phyloP scores from a whole-genome alignment of 768 basidiomycete genomes.

The Cyathus striatus region DNA sequence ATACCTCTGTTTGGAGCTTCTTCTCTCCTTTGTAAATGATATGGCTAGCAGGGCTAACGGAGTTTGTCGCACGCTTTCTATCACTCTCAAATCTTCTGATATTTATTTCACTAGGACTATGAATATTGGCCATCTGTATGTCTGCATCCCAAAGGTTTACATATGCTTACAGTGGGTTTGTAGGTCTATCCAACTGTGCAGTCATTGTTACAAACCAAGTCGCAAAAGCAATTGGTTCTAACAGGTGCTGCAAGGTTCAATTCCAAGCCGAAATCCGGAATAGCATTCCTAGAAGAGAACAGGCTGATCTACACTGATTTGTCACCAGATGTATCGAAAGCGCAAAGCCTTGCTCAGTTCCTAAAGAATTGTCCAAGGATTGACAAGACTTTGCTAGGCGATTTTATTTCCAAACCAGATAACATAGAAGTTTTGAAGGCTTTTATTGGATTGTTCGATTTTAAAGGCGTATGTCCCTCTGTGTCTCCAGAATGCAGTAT shows the following conservation, averaged over 20 bases:
- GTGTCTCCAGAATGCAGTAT: not conserved
- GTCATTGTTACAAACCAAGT: constrained; percentile 63
- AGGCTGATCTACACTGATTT: constrained; percentile 76
- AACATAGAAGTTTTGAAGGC: constrained; percentile 80
- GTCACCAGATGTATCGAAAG: constrained; percentile 47
- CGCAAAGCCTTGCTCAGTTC: constrained; percentile 76
- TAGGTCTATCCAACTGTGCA: constrained; percentile 56
- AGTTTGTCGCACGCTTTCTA: constrained; percentile 19
- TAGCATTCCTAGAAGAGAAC: constrained; percentile 90
- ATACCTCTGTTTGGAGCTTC: constrained; percentile 80
- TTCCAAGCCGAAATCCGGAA: constrained; percentile 83
- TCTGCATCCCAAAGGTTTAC: too few species aligned
- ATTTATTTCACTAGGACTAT: constrained; percentile 35
- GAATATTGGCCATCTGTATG: constrained; percentile 71
- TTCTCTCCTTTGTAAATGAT: constrained; percentile 82
- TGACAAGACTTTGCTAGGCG: constrained; percentile 91
- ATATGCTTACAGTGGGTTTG: not conserved
- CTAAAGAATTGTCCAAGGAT: constrained; percentile 79
- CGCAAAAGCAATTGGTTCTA: constrained; percentile 81
- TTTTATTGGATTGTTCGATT: constrained; percentile 87
- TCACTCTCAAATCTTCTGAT: constrained; percentile 5
- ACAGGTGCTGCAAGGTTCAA: constrained; percentile 88
- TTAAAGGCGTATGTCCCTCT: constrained; percentile 63
- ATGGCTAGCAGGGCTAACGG: constrained; percentile 67
- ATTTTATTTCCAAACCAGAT: constrained; percentile 87